Conservation (phyloP, 2,329 filamentous ascomycete species). For the Coniochaeta sp. region DNA sequence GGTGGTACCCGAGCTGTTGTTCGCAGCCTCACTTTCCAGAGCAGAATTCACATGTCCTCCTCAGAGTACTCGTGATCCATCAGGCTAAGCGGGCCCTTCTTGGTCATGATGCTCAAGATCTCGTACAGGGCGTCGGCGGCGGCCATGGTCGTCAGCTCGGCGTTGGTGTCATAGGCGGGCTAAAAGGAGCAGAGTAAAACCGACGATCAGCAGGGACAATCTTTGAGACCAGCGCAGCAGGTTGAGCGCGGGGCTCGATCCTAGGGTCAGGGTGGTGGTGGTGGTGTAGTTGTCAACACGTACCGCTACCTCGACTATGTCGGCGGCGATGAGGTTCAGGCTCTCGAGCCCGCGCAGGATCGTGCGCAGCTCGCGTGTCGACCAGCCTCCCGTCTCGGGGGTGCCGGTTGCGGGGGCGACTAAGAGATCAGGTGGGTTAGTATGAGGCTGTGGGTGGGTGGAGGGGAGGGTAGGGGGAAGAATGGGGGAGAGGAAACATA, state of each 20-base stretch:
- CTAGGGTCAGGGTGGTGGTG: neutral
- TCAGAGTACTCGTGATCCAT: conserved; percentile 18
- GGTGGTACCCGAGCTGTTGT: no score
- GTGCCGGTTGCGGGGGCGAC: conserved; percentile 69
- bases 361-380: conserved; percentile 63
- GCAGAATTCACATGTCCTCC: neutral
- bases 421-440: conserved; percentile 18
- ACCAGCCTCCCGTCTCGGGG: conserved; percentile 71
- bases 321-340: conserved; percentile 62
- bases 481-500: conserved; percentile 30
- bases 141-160: conserved; percentile 67
- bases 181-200: conserved; percentile 9
- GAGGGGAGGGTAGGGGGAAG: neutral
- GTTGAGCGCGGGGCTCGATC: no score
- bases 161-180: conserved; percentile 66
- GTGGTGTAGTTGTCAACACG: conserved; percentile 16
- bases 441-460: neutral
- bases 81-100: conserved; percentile 61
- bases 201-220: no score
- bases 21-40: neutral
- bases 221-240: no score
- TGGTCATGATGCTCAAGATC: conserved; percentile 77
- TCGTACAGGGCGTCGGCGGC: conserved; percentile 67
- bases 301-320: conserved; percentile 66
- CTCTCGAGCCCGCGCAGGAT: conserved; percentile 64